Evolutionary conservation across 192 early-diverging fungal genomes (phyloP), one percentile per base, ranked within the genome.

Genomic region (Entomortierella beljakovae): DNA sequence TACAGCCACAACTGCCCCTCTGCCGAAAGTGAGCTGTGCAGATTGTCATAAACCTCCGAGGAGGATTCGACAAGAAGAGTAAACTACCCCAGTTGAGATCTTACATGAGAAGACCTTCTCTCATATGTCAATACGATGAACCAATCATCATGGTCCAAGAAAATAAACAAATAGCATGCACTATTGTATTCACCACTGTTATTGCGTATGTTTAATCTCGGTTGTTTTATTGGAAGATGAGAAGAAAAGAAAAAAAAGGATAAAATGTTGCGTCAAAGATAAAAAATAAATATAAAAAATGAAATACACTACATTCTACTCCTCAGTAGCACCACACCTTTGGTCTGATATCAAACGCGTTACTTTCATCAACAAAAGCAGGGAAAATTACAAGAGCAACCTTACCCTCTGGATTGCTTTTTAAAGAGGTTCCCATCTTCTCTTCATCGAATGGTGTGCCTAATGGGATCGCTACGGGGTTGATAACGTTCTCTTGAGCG

Each of bases 351-450:
- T 68, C 28, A 33, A 79, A 79, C 35, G 74, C 66, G 20, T 52
- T 23, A 8, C 57, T 54, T 34, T 64, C 62, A 13, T 79, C 74
- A 31, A 48, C 64, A 32, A 79, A 79, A 1, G 74, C 55, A 28
- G 74, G 74, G 43, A 79, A 79, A 22, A 79, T 64, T 20, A 79
- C 74, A 6, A 79, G 74, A 5, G 66, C 67, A n/a, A 79, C 74
- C 48, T 79, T 69, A 9, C 74, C 74, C 9, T 79, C 74, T 2
- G 67, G 60, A 49, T 79, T 69, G 66, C 61, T 69, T 50, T 79
- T 79, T 23, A 64, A 31, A 26, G 74, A 79, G 35, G 74, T 62
- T 16, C 46, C 60, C 74, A 79, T 79, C 18, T 37, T 68, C 3
- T 79, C 74, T 18, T 79, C 74, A n/a, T 79, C 74, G 53, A 69